A percentile compares a stretch with the other conserved stretches of the same genome.
Evolutionary conservation across 2,329 filamentous ascomycete genomes (phyloP).

Genomic region (Phialophora verrucosa): DNA sequence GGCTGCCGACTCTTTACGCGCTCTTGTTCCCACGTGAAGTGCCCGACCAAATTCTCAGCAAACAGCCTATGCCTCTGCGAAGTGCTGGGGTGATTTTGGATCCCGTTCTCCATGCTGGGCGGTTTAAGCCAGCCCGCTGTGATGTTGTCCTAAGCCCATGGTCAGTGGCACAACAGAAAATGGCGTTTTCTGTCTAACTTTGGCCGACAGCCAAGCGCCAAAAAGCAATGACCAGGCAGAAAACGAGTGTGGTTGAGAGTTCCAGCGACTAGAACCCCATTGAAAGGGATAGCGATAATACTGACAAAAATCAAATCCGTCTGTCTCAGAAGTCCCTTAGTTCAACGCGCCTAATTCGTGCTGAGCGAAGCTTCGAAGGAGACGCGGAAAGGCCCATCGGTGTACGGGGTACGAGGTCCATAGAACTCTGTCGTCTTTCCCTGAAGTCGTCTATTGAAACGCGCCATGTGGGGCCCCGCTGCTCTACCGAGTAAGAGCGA

Average conservation of each 20-base stretch:
- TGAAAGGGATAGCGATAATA: not conserved
- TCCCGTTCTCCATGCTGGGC: constrained; percentile 28
- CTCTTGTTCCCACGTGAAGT: constrained; percentile 28
- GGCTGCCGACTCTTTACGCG: constrained; percentile 12
- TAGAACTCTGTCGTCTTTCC: too few relatives aligned
- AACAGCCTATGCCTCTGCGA: constrained; percentile 24
- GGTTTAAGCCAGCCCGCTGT: constrained; percentile 23
- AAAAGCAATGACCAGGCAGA: not conserved
- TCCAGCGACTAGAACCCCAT: not conserved
- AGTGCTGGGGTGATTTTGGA: constrained; percentile 10
- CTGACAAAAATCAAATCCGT: not conserved
- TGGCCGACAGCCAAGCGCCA: not conserved
- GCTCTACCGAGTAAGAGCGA: too few relatives aligned
- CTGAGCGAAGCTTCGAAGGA: not conserved
- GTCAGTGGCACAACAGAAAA: constrained; percentile 12
- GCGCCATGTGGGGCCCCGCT: too few relatives aligned
- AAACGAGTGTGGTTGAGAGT: not conserved
- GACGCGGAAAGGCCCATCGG: not conserved
- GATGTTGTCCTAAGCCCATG: constrained; percentile 24
- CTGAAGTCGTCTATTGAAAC: too few relatives aligned
- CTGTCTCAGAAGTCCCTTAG: not conserved
- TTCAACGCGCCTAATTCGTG: not conserved
- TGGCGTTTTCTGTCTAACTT: not conserved
- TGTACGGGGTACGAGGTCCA: not conserved
- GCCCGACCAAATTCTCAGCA: constrained; percentile 19